These are phyloP conservation scores for Silene conica DNA, from an alignment of 148 eudicot genomes.

Conservation along the genomic window DNA sequence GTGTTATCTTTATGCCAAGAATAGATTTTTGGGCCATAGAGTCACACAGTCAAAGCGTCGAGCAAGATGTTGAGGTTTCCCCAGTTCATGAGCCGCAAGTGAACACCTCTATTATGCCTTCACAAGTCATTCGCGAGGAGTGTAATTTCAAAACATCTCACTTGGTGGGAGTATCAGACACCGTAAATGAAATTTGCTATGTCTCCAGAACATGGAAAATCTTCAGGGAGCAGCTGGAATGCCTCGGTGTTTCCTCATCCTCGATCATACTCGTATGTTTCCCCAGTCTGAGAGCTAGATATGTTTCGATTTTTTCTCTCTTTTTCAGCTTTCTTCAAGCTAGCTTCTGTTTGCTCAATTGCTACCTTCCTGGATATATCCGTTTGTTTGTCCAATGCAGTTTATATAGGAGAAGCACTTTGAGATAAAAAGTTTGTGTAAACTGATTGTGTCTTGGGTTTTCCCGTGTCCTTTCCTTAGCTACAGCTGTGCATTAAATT, in stretches of 20 bases:
- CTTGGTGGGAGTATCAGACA: conserved; percentile 21
- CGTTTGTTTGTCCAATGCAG: background rate
- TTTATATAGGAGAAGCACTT: background rate
- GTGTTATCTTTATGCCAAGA: conserved; percentile 83
- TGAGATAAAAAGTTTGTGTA: background rate
- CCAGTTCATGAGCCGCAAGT: conserved; percentile 22
- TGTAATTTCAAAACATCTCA: conserved; percentile 24
- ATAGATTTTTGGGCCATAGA: conserved; percentile 92
- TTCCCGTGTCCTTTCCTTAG: background rate
- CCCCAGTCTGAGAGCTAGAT: too few species aligned
- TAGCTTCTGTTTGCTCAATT: background rate
- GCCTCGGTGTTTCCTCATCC: conserved; percentile 57
- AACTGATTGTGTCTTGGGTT: conserved; percentile 1
- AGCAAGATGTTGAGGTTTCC: conserved; percentile 34
- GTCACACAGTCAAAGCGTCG: conserved; percentile 23
- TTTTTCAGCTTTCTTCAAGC: background rate
- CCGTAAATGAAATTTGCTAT: conserved; percentile 26
- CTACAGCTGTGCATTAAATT: background rate
- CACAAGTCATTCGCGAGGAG: conserved; percentile 16
- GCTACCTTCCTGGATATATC: conserved; percentile 3
- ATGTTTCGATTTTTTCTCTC: background rate
- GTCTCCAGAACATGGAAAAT: conserved; percentile 73
- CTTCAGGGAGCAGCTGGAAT: conserved; percentile 77
- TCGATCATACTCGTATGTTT: conserved; percentile 73
- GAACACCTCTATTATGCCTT: conserved; percentile 10